Evolutionary conservation across 768 basidiomycete species (phyloP).

Genomic region (Leccinellum rugosiceps): DNA sequence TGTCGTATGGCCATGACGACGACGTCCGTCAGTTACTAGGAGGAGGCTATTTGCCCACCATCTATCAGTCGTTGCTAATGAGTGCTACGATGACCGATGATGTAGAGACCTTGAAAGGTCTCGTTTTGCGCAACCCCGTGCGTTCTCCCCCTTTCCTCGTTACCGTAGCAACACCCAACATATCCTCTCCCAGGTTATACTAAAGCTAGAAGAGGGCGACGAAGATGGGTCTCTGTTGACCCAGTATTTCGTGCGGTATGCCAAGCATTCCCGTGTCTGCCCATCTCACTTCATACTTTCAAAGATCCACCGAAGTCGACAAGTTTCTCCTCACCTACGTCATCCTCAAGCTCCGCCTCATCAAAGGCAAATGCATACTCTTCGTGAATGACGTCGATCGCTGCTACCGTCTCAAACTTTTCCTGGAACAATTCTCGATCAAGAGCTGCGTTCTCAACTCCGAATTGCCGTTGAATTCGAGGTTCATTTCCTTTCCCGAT

Average conservation of each 20-base stretch:
- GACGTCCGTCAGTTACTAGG: constrained; percentile 73
- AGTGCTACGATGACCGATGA: constrained; percentile 97
- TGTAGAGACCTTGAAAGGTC: constrained; percentile 85
- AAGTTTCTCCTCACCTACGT: constrained; percentile 97
- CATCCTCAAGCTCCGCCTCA: constrained; percentile 91
- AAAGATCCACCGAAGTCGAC: constrained; percentile 89
- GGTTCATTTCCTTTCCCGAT: constrained; percentile 38
- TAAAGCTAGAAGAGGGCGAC: constrained; percentile 85
- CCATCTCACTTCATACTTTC: constrained; percentile 3
- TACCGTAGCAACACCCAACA: not conserved
- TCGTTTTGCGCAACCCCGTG: constrained; percentile 85
- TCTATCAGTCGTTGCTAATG: constrained; percentile 93
- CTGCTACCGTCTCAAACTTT: constrained; percentile 94
- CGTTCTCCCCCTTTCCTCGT: constrained; percentile 24
- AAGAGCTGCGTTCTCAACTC: constrained; percentile 95
- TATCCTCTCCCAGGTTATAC: constrained; percentile 56
- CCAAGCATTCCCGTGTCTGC: not conserved
- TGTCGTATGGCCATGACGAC: constrained; percentile 95
- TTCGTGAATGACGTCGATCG: constrained; percentile 97
- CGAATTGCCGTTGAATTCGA: constrained; percentile 91
- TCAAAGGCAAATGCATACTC: constrained; percentile 93
- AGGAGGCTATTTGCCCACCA: constrained; percentile 70
- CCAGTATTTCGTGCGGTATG: constrained; percentile 80
- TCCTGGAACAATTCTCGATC: constrained; percentile 96
- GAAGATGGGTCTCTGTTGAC: constrained; percentile 77